Conservation (phyloP, 768 basidiomycete genomes). For the Agrocybe pediades region DNA sequence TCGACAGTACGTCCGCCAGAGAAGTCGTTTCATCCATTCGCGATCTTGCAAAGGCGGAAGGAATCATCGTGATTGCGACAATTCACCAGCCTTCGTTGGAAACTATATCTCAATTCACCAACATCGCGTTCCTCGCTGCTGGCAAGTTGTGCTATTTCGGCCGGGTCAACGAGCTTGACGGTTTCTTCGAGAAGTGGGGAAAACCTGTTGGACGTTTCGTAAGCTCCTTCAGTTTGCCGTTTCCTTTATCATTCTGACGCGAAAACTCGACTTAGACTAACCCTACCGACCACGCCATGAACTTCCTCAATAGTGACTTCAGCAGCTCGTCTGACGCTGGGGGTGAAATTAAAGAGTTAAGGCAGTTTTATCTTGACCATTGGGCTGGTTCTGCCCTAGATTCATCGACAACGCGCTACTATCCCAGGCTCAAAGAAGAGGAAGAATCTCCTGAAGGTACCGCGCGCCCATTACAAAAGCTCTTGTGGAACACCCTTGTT, state of each 20-base stretch:
- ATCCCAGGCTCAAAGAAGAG: too few species aligned
- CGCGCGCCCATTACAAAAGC: slow-evolving; percentile 23
- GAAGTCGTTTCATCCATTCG: slow-evolving; percentile 47
- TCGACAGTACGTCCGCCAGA: slow-evolving; percentile 49
- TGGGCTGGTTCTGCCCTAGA: too few species aligned
- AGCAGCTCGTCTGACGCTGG: slow-evolving; percentile 17
- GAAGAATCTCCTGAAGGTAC: too few species aligned
- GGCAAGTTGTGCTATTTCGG: slow-evolving; percentile 48
- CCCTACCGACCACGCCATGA: slow-evolving; percentile 63
- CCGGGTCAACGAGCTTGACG: slow-evolving; percentile 41
- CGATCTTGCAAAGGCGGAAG: slow-evolving; percentile 44
- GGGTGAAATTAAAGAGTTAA: slow-evolving; percentile 27
- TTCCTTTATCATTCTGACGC: too few species aligned
- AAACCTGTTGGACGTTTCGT: slow-evolving; percentile 38
- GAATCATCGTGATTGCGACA: slow-evolving; percentile 60
- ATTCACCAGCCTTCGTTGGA: slow-evolving; percentile 71
- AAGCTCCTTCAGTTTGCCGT: too few species aligned
- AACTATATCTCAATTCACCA: slow-evolving; percentile 61
- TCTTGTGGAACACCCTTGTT: slow-evolving; percentile 42
- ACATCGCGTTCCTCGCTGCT: slow-evolving; percentile 56
- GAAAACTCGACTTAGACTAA: slow-evolving; percentile 36
- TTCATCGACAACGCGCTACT: too few species aligned
- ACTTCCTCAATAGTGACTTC: slow-evolving; percentile 56
- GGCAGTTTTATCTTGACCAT: slow-evolving; percentile 37
- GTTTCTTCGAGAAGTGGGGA: slow-evolving; percentile 43